Conservation (phyloP, 768 basidiomycete species). For the Crepidotus variabilis region DNA sequence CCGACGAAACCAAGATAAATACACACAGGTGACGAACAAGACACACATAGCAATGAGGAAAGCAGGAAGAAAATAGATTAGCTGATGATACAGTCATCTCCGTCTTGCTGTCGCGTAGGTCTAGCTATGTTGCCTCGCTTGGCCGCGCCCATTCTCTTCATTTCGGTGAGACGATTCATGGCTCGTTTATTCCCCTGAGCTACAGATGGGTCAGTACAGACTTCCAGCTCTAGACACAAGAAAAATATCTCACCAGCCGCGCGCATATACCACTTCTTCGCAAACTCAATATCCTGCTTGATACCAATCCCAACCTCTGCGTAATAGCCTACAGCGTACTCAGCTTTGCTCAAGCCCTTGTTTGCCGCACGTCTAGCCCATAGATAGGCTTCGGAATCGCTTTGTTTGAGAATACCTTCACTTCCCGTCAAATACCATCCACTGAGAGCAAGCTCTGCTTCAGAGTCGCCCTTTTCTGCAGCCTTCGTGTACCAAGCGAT, state of each 20-base stretch:
- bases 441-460: slow-evolving; percentile 92
- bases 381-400: slow-evolving; percentile 96
- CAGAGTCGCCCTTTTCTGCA: slow-evolving; percentile 92
- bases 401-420: slow-evolving; percentile 95
- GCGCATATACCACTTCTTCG: slow-evolving; percentile 98
- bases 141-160: slow-evolving; percentile 81
- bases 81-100: slow-evolving; percentile 84
- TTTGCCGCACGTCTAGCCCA: slow-evolving; percentile 97
- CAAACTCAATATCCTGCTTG: slow-evolving; percentile 92
- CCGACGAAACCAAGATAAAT: not conserved
- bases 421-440: slow-evolving; percentile 98
- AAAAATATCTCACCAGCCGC: slow-evolving; percentile 72
- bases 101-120: slow-evolving; percentile 90
- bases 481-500: slow-evolving; percentile 99
- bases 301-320: slow-evolving; percentile 97
- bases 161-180: slow-evolving; percentile 92
- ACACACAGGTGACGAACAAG: too few relatives aligned
- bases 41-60: not conserved
- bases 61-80: slow-evolving; percentile 7
- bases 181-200: slow-evolving; percentile 98
- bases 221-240: not conserved
- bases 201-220: slow-evolving; percentile 24
- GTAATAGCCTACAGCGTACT: slow-evolving; percentile 99
- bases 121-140: slow-evolving; percentile 74
- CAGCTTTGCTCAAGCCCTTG: slow-evolving; percentile 94